phyloP scores from a whole-genome alignment of 2,329 filamentous ascomycete species.

The Exophiala bonariae region DNA sequence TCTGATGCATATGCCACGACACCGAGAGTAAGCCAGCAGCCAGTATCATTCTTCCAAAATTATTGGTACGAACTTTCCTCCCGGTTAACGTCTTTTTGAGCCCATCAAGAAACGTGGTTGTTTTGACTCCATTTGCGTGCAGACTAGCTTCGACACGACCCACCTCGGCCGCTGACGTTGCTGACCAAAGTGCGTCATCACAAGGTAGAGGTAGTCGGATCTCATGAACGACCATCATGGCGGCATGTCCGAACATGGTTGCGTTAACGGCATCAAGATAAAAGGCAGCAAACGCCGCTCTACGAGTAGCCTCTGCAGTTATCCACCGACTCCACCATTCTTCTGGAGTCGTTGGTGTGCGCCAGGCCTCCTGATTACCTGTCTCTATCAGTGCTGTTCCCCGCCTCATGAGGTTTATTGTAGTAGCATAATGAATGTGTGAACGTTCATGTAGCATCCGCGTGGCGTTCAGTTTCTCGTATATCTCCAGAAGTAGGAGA shows the following conservation, averaged over 20 bases:
- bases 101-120: slow-evolving; percentile 84
- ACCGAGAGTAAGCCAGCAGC: slow-evolving; percentile 93
- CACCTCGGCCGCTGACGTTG: slow-evolving; percentile 82
- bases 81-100: slow-evolving; percentile 84
- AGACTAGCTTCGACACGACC: slow-evolving; percentile 78
- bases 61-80: slow-evolving; percentile 84
- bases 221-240: slow-evolving; percentile 95
- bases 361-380: slow-evolving; percentile 80
- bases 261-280: slow-evolving; percentile 93
- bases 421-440: slow-evolving; percentile 94
- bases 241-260: slow-evolving; percentile 96
- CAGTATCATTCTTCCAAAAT: slow-evolving; percentile 86
- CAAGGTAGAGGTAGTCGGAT: slow-evolving; percentile 89
- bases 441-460: slow-evolving; percentile 86
- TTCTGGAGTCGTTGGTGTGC: slow-evolving; percentile 72
- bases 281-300: slow-evolving; percentile 90
- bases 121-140: slow-evolving; percentile 77
- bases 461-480: slow-evolving; percentile 96
- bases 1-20: slow-evolving; percentile 96
- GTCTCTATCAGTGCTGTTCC: slow-evolving; percentile 86
- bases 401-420: slow-evolving; percentile 88
- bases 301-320: slow-evolving; percentile 82
- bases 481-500: slow-evolving; percentile 80
- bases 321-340: slow-evolving; percentile 98
- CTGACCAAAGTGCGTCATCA: slow-evolving; percentile 89